A percentile compares a stretch with the other conserved stretches of the same genome.
Evolutionary conservation across 768 basidiomycete genomes (phyloP).

Genomic region (Amanita brunnescens): DNA sequence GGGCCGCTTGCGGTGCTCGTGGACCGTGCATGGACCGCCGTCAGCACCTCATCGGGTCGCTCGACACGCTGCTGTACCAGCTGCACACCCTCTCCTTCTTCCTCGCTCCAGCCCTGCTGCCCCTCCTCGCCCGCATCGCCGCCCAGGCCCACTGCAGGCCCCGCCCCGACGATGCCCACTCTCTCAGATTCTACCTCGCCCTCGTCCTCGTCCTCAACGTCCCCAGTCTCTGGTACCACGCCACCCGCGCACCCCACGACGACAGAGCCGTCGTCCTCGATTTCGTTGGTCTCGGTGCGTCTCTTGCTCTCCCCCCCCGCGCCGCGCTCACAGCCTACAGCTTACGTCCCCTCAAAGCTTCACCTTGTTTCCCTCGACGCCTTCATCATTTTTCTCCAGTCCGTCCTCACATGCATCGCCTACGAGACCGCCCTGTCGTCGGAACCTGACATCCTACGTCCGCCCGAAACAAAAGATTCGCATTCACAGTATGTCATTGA

Average conservation of each 20-base stretch:
- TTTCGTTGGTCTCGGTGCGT: conserved; percentile 71
- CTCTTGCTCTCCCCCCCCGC: background rate
- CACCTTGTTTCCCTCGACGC: conserved; percentile 63
- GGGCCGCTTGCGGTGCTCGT: conserved; percentile 13
- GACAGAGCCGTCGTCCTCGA: conserved; percentile 65
- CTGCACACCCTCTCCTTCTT: conserved; percentile 72
- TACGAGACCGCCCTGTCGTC: conserved; percentile 48
- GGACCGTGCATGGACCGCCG: conserved; percentile 56
- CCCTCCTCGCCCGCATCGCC: conserved; percentile 43
- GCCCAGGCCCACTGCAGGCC: conserved; percentile 54
- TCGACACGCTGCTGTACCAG: conserved; percentile 65
- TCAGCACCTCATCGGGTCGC: conserved; percentile 65
- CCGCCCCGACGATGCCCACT: conserved; percentile 54
- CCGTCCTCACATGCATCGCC: conserved; percentile 56
- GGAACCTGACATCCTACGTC: conserved; percentile 30
- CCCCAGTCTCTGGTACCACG: conserved; percentile 55
- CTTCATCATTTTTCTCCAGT: conserved; percentile 57
- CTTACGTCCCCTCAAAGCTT: conserved; percentile 51
- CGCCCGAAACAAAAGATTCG: conserved; percentile 15
- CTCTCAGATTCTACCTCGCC: conserved; percentile 61
- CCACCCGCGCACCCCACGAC: conserved; percentile 39
- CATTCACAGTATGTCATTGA: conserved; percentile 48
- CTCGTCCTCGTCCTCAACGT: conserved; percentile 51
- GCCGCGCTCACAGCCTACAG: conserved; percentile 21
- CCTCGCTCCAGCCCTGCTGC: conserved; percentile 57